These are phyloP conservation scores for Debaryomyces maramus DNA, from an alignment of 805 yeast species.

Conservation along the genomic window DNA sequence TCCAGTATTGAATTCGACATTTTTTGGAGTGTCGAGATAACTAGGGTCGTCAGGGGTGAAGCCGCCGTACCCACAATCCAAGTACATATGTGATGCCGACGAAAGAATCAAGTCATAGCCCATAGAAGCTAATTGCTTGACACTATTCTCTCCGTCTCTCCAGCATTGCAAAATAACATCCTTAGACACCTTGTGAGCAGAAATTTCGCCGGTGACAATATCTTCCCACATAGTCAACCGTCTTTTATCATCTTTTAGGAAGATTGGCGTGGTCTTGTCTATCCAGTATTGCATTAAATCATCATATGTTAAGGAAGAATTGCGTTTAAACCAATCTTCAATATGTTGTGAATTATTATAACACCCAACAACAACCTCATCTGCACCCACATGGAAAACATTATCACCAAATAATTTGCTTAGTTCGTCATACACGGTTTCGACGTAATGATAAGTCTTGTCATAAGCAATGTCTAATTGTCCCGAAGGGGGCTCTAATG, in stretches of 20 bases:
- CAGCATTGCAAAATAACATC: constrained; percentile 38
- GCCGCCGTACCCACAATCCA: constrained; percentile 44
- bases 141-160: constrained; percentile 19
- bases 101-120: constrained; percentile 44
- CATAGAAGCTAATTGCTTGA: constrained; percentile 27
- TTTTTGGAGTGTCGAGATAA: constrained; percentile 23
- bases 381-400: constrained; percentile 44
- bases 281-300: constrained; percentile 37
- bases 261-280: constrained; percentile 34
- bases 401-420: constrained; percentile 31
- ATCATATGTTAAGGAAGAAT: constrained; percentile 20
- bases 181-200: constrained; percentile 28
- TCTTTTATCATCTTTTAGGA: constrained; percentile 20
- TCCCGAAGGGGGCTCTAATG: constrained; percentile 43
- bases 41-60: constrained; percentile 37
- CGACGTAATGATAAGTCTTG: constrained; percentile 32
- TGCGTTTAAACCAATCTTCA: constrained; percentile 28
- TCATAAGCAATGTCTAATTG: constrained; percentile 36
- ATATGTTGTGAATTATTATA: constrained; percentile 29
- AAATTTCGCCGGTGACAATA: constrained; percentile 19
- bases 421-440: constrained; percentile 33
- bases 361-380: constrained; percentile 36
- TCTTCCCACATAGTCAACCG: constrained; percentile 45
- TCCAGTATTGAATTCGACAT: constrained; percentile 27
- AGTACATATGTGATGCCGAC: constrained; percentile 29